phyloP scores from a whole-genome alignment of 73 alveolate species.

The Tetrahymena malaccensis region DNA sequence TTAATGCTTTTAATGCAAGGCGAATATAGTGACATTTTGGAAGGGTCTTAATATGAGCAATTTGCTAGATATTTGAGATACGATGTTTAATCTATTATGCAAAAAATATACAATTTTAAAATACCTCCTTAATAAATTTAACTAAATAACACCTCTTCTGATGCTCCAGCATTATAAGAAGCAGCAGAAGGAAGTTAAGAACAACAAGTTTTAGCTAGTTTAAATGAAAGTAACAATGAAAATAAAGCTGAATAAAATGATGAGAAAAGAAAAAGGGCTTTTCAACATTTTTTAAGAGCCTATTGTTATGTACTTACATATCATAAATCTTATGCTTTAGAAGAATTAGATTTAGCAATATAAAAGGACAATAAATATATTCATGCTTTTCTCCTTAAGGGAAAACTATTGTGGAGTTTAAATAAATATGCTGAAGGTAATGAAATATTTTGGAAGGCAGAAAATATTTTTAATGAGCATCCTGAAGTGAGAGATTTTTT shows the following conservation, averaged over 20 bases:
- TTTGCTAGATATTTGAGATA: background rate
- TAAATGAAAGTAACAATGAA: background rate
- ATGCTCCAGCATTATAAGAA: background rate
- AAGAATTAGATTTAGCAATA: background rate
- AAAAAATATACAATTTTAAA: background rate
- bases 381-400: background rate
- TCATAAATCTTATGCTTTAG: background rate
- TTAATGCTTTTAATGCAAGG: background rate
- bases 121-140: background rate
- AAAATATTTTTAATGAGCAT: background rate
- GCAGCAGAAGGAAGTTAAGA: background rate
- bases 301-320: background rate
- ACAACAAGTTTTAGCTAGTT: background rate
- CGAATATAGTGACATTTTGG: background rate
- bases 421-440: background rate
- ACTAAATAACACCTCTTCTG: background rate
- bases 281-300: background rate
- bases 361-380: background rate
- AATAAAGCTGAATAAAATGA: background rate
- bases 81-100: background rate
- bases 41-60: background rate
- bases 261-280: background rate
- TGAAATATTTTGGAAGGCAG: background rate
- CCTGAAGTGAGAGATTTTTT: slow-evolving; percentile 24
- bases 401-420: background rate